Evolutionary conservation across 192 early-diverging fungal species (phyloP), one percentile per base, ranked within the genome.

Genomic region (Umbelopsis isabellina): DNA sequence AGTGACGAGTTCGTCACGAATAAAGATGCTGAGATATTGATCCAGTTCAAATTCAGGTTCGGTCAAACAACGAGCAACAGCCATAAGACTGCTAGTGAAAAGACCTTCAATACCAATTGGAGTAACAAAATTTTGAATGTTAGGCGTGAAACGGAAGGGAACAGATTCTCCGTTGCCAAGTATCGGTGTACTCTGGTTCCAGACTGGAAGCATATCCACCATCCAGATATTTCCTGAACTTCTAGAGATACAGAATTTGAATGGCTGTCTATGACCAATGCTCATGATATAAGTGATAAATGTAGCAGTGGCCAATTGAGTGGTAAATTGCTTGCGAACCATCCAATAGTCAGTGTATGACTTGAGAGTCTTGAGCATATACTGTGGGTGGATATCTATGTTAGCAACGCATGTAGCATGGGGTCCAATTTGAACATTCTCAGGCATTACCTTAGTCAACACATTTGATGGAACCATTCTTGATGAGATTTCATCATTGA

Each of bases 131-230:
- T 91, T 80, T 84, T 98, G 96, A 61, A 99, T 91, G 81, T 95
- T 97, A 13, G 97, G 98, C 10, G 98, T 99, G 78, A 98, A 88
- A 10, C 98, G 88, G 92, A 99, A 99, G 4, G 97, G 98, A 23
- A 99, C 94, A 4, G 91, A 77, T 77, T 99, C 98, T 35, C 83
- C 85, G 77, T 85, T 91, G 67, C 88, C 88, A 47, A 87, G 84
- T 13, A 83, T 72, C 2, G 87, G 85, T 4, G 73, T 78, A 20
- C 65, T 61, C 50, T 74, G 78, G 7, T 79, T 79, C 74, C 79
- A 86, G 2, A 82, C 79, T 41, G 98, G 95, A 27, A 94, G 76
- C 75, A 98, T 75, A 51, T 99, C 98, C 4, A 88, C 85, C 33
- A 87, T 83, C 90, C 93, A 96, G 22, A 99, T 85, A 75, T 90